Percentiles rank a stretch among this genome's conserved stretches.
Conservation (phyloP, 257 asterid genomes). For the Jasminum sambac region DNA sequence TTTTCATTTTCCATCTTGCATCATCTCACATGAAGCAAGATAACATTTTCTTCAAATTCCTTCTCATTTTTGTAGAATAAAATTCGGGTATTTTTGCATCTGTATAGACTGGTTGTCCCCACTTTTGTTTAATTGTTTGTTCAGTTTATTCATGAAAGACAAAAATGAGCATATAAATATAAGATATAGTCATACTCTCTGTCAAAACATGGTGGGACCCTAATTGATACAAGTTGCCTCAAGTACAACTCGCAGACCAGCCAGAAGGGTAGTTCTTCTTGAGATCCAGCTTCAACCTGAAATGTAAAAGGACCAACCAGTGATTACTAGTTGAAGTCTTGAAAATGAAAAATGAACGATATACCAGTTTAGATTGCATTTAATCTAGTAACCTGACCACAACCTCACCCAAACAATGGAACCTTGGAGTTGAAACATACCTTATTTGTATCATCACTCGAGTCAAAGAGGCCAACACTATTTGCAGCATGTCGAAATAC, state of each 20-base stretch:
- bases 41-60: background rate
- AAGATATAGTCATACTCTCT: constrained; percentile 50
- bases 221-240: constrained; percentile 59
- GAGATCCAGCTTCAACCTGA: constrained; percentile 83
- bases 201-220: constrained; percentile 78
- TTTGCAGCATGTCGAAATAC: constrained; percentile 74
- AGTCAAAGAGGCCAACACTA: constrained; percentile 76
- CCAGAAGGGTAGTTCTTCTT: constrained; percentile 85
- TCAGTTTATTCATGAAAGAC: background rate
- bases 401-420: background rate
- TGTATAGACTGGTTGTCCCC: constrained; percentile 4
- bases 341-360: background rate
- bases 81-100: background rate
- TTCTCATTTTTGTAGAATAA: background rate
- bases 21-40: background rate
- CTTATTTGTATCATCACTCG: constrained; percentile 74
- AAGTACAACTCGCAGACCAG: constrained; percentile 66
- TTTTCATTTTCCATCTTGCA: background rate
- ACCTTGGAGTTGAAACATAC: constrained; percentile 28
- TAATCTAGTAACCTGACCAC: background rate
- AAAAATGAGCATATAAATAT: constrained; percentile 9
- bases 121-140: background rate
- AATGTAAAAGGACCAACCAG: background rate
- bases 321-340: background rate
- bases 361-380: constrained; percentile 6